A percentile compares a stretch with the other conserved stretches of the same genome.
Evolutionary conservation across 1,284 basidiomycete species (phyloP).

Genomic region (Trametes versicolor): DNA sequence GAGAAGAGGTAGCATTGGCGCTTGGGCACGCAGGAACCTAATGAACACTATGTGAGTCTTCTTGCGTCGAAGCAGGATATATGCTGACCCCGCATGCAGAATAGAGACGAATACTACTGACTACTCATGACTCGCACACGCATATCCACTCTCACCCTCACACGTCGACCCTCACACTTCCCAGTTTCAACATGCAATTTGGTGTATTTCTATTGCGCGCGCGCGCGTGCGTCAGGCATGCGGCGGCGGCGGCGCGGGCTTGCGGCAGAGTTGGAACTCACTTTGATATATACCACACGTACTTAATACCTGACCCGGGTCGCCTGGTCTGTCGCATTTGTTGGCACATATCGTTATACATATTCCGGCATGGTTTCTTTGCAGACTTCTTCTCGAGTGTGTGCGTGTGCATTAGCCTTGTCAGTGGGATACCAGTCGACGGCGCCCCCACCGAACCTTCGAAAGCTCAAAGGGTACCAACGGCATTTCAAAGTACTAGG

Average conservation of each 20-base stretch:
- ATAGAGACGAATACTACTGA: constrained; percentile 5
- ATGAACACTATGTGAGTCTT: background rate
- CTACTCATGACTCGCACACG: background rate
- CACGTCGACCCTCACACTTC: background rate
- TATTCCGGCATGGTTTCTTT: background rate
- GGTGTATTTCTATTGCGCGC: constrained; percentile 7
- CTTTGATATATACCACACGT: constrained; percentile 2
- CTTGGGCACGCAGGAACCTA: background rate
- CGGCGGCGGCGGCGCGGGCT: too few relatives aligned
- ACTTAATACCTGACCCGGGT: background rate
- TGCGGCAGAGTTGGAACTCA: too few relatives aligned
- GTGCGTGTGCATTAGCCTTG: background rate
- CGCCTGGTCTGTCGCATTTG: background rate
- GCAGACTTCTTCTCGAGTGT: background rate
- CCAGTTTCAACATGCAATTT: background rate
- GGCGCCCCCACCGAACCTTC: too few relatives aligned
- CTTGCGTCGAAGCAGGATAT: background rate
- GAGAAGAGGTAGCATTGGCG: constrained; percentile 3
- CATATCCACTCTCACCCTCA: background rate
- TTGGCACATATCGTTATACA: constrained; percentile 14
- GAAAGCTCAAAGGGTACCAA: too few relatives aligned
- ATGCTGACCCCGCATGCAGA: background rate
- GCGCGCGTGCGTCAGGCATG: background rate
- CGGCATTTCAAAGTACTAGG: too few relatives aligned
- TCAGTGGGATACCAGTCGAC: too few relatives aligned